phyloP scores from a whole-genome alignment of 1,139 yeast genomes.

The Pneumocystis murina region DNA sequence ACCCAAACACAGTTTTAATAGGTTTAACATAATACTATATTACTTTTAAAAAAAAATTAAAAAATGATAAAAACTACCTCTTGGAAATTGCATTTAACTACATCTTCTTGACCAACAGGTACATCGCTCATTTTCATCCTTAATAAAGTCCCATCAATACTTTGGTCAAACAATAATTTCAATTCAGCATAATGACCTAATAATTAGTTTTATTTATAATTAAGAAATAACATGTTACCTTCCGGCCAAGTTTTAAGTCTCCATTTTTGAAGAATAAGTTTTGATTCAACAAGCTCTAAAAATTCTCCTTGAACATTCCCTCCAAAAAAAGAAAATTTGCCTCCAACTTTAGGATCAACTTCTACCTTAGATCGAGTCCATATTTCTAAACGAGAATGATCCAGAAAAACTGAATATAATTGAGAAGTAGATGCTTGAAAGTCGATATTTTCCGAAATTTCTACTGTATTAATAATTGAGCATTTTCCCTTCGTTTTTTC shows the following conservation, averaged over 20 bases:
- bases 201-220: neutral
- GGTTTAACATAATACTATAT: conserved; percentile 51
- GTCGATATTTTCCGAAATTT: conserved; percentile 59
- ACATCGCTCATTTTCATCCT: conserved; percentile 75
- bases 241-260: conserved; percentile 75
- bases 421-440: conserved; percentile 84
- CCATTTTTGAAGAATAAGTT: conserved; percentile 63
- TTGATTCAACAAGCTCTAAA: conserved; percentile 41
- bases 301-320: conserved; percentile 75
- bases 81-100: conserved; percentile 70
- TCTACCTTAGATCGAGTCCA: conserved; percentile 76
- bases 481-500: conserved; percentile 11
- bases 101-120: conserved; percentile 93
- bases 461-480: conserved; percentile 29
- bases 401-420: conserved; percentile 58
- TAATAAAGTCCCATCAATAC: conserved; percentile 66
- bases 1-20: conserved; percentile 82
- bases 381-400: conserved; percentile 62
- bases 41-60: neutral
- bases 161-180: conserved; percentile 53
- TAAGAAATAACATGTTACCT: conserved; percentile 19
- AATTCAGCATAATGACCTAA: conserved; percentile 52
- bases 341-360: conserved; percentile 47
- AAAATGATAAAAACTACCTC: conserved; percentile 27
- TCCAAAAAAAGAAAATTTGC: conserved; percentile 59